phyloP scores from a whole-genome alignment of 352 stramenopile genomes.

The Pythium pectinolyticum region DNA sequence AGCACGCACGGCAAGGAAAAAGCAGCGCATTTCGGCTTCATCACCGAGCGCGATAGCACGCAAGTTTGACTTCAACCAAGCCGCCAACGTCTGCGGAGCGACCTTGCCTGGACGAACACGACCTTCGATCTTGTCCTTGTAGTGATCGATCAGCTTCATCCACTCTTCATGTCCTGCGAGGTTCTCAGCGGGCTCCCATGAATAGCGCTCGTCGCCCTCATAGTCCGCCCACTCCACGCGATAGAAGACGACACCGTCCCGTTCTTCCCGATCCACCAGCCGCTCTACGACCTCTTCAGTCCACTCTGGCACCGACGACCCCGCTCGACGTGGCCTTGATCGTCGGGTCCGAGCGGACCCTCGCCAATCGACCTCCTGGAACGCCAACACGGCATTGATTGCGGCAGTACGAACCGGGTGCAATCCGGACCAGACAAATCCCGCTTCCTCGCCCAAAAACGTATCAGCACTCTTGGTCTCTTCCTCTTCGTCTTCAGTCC shows the following conservation, averaged over 20 bases:
- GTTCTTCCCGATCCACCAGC: constrained; percentile 1
- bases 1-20: neutral
- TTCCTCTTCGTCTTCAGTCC: neutral
- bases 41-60: neutral
- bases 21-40: neutral
- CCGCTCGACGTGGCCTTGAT: neutral
- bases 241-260: constrained; percentile 6
- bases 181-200: constrained; percentile 9
- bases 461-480: neutral
- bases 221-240: constrained; percentile 8
- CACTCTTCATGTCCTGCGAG: constrained; percentile 1
- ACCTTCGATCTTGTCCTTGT: neutral
- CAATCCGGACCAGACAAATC: neutral
- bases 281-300: neutral
- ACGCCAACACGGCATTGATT: neutral
- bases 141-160: neutral
- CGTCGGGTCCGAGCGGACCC: neutral
- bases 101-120: neutral
- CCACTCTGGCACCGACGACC: neutral
- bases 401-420: neutral
- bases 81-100: neutral
- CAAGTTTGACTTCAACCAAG: neutral
- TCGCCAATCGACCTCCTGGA: neutral
- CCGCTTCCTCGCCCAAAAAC: neutral
- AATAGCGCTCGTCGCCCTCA: neutral